Percentiles rank a stretch among this genome's conserved stretches.
Evolutionary conservation across 2,329 filamentous ascomycete genomes (phyloP).

Genomic region (Endothia cerciana): DNA sequence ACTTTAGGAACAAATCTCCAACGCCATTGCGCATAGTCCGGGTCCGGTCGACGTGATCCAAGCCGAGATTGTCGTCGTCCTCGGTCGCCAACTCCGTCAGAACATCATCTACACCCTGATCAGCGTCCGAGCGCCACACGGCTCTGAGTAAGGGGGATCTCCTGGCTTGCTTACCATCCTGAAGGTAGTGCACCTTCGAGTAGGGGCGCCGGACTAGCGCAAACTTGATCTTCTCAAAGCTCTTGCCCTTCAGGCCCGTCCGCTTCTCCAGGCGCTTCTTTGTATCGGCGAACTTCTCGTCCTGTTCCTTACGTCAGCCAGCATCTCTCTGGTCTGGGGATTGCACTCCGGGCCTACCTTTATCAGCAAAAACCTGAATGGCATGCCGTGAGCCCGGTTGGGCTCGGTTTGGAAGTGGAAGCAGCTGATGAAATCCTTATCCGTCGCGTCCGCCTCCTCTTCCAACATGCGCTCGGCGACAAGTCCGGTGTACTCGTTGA

Average conservation of each 20-base stretch:
- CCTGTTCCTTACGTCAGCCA: slow-evolving; percentile 50
- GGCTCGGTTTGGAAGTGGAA: slow-evolving; percentile 95
- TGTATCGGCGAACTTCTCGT: slow-evolving; percentile 85
- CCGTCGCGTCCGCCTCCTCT: slow-evolving; percentile 64
- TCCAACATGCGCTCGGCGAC: slow-evolving; percentile 82
- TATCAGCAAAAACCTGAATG: slow-evolving; percentile 87
- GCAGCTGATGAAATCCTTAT: slow-evolving; percentile 69
- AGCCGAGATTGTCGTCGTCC: slow-evolving; percentile 65
- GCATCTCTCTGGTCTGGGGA: neutral
- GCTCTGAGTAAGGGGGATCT: too few relatives aligned
- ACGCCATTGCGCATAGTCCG: slow-evolving; percentile 61
- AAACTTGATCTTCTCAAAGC: slow-evolving; percentile 98
- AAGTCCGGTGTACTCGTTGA: slow-evolving; percentile 84
- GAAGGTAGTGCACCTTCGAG: slow-evolving; percentile 79
- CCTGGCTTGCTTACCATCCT: slow-evolving; percentile 71
- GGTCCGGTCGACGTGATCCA: slow-evolving; percentile 68
- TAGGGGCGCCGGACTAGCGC: slow-evolving; percentile 76
- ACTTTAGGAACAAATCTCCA: slow-evolving; percentile 64
- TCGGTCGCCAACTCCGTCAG: slow-evolving; percentile 55
- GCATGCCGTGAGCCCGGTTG: slow-evolving; percentile 80
- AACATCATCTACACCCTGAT: slow-evolving; percentile 55
- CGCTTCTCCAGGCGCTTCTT: slow-evolving; percentile 93
- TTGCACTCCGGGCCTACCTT: slow-evolving; percentile 65
- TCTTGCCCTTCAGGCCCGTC: slow-evolving; percentile 95
- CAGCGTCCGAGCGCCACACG: slow-evolving; percentile 28